Conservation (phyloP, 1,284 basidiomycete genomes). For the Trichosporon faecale region DNA sequence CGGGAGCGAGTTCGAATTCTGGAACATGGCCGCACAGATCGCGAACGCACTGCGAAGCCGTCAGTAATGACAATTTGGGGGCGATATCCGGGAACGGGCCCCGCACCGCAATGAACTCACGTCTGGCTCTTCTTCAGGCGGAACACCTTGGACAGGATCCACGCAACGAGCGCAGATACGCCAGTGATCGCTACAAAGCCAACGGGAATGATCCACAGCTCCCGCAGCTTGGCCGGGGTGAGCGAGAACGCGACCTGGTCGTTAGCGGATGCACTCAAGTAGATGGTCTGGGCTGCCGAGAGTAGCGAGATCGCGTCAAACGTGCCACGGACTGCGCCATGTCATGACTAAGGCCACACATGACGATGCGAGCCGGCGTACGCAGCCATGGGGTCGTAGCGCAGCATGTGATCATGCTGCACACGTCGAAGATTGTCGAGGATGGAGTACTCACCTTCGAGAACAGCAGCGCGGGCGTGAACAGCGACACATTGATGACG, state of each 20-base stretch:
- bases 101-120: slow-evolving; percentile 27
- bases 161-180: slow-evolving; percentile 58
- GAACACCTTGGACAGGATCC: slow-evolving; percentile 48
- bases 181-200: slow-evolving; percentile 70
- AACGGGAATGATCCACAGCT: slow-evolving; percentile 88
- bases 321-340: too few relatives aligned
- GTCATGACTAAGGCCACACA: background rate
- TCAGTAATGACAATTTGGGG: background rate
- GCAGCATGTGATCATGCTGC: too few relatives aligned
- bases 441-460: slow-evolving; percentile 70
- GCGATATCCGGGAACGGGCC: background rate
- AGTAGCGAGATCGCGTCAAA: too few relatives aligned
- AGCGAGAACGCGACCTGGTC: slow-evolving; percentile 52
- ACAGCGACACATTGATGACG: slow-evolving; percentile 64
- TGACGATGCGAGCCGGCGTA: background rate
- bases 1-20: slow-evolving; percentile 77
- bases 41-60: slow-evolving; percentile 65
- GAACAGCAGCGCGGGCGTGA: slow-evolving; percentile 88
- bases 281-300: background rate
- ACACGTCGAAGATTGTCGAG: too few relatives aligned
- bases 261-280: background rate
- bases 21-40: slow-evolving; percentile 64
- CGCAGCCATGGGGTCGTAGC: too few relatives aligned
- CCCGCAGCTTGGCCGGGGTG: slow-evolving; percentile 67
- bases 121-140: slow-evolving; percentile 51